Base-by-base conservation (phyloP, 2,329 filamentous ascomycete species). In the Diaporthe citri region DNA sequence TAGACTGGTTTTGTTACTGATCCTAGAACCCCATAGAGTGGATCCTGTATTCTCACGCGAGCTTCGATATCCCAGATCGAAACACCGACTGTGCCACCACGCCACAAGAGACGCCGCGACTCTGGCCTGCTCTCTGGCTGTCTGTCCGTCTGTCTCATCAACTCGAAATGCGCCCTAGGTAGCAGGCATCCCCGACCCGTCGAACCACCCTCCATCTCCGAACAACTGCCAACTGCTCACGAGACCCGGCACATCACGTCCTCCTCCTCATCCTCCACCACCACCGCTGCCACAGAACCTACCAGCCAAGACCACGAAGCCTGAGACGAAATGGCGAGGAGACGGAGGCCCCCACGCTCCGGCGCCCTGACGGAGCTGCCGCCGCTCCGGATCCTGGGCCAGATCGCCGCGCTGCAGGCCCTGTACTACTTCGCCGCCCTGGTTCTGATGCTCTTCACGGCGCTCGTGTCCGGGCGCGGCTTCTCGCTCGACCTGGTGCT, bases 291-390 rank as follows among this genome's bases (percentile, higher is more conserved):
- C 20, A 22, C n/a, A 25, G 25, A 4, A 25, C 39, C n/a, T 10
- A 10, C 22, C n/a, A 34, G n/a, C 28, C 34, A 31, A 34, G 51
- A 34, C 10, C 71, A 41, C 71, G 41, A n/a, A 43, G 71, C 13
- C 34, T 48, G 41, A 67, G 31, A 70, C 9, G 39, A 78, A 39
- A 90, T 91, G 90, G 82, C 89, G 56, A 88, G 90, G 75, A 85
- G 90, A 75, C 86, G 89, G 76, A 87, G 88, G 79, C 89, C 90
- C 72, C 90, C 89, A 70, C 88, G 90, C 79, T 84, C 90, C 62
- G 90, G 90, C 83, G 90, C 90, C 78, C 86, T 91, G 55, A 84
- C 88, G 72, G 90, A 92, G 78, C 87, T 92, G n/a, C 90, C 88
- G 15, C 90, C 90, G 13, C 85, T 91, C 77, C 88, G 87, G 77